A percentile compares a stretch with the other conserved stretches of the same genome.
phyloP scores from a whole-genome alignment of 2,329 filamentous ascomycete species.

The Hypoxylon sp. region DNA sequence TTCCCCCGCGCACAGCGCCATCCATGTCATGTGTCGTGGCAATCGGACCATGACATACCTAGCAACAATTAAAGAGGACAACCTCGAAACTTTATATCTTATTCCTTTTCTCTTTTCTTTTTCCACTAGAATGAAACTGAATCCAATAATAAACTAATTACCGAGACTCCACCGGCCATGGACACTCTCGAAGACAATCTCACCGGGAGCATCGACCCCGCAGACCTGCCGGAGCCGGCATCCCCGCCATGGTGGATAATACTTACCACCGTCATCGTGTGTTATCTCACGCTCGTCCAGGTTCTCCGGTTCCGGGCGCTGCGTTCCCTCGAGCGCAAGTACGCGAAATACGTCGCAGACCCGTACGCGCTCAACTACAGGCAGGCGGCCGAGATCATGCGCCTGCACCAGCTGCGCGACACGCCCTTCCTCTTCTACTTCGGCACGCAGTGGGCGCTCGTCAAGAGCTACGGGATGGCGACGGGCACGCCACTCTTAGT shows the following conservation, averaged over 20 bases:
- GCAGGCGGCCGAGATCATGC: conserved; percentile 42
- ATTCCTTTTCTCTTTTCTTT: neutral
- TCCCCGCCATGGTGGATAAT: conserved; percentile 34
- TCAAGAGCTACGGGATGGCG: conserved; percentile 43
- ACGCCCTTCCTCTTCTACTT: conserved; percentile 41
- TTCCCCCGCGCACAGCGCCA: conserved; percentile 2
- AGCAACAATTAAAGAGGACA: neutral
- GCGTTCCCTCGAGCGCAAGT: conserved; percentile 37
- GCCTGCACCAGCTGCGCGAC: conserved; percentile 36
- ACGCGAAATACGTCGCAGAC: conserved; percentile 34
- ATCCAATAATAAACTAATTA: neutral
- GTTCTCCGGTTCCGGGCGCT: conserved; percentile 37
- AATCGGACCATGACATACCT: conserved; percentile 2
- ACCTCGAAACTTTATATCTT: neutral
- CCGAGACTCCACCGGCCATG: conserved; percentile 1
- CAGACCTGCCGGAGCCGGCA: neutral
- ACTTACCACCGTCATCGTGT: conserved; percentile 25
- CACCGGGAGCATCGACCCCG: neutral
- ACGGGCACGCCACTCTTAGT: conserved; percentile 42
- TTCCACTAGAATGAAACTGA: neutral
- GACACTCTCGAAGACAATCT: conserved; percentile 21
- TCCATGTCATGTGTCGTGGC: conserved; percentile 3
- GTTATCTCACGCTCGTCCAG: conserved; percentile 38
- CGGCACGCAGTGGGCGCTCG: conserved; percentile 42
- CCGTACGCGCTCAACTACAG: conserved; percentile 39